Conservation (phyloP, 192 early-diverging fungal genomes). For the Mortierella alpina region DNA sequence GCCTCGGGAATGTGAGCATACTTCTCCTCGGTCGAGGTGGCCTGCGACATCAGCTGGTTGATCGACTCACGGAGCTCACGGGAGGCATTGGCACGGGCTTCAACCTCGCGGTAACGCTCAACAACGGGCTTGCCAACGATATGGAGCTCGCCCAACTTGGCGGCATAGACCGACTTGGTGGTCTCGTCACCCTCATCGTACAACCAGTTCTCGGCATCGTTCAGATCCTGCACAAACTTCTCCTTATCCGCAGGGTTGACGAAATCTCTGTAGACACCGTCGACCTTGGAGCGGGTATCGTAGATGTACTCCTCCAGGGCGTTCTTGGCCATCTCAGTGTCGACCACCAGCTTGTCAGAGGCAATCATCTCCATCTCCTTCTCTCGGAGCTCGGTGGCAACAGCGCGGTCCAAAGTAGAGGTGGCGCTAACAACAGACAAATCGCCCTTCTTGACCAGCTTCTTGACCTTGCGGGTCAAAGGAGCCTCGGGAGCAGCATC, state of each 20-base stretch:
- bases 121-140: conserved; percentile 84
- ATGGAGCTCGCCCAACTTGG: conserved; percentile 85
- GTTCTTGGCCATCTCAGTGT: conserved; percentile 95
- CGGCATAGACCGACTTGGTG: conserved; percentile 87
- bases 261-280: conserved; percentile 78
- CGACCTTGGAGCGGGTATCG: conserved; percentile 90
- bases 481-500: conserved; percentile 48
- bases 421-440: conserved; percentile 77
- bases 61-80: conserved; percentile 84
- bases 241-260: conserved; percentile 78
- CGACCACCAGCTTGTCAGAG: conserved; percentile 88
- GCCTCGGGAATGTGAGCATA: conserved; percentile 87
- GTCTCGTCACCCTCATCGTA: conserved; percentile 97
- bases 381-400: conserved; percentile 76
- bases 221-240: conserved; percentile 75
- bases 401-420: conserved; percentile 66
- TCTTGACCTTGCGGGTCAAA: conserved; percentile 87
- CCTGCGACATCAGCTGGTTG: conserved; percentile 76
- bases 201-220: conserved; percentile 95
- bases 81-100: conserved; percentile 87
- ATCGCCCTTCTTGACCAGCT: conserved; percentile 88
- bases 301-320: conserved; percentile 98
- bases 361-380: conserved; percentile 87
- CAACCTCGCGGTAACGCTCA: conserved; percentile 84
- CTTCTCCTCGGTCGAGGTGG: conserved; percentile 82